Conservation (phyloP, 2,329 filamentous ascomycete species). For the Tolypocladium tropicale region DNA sequence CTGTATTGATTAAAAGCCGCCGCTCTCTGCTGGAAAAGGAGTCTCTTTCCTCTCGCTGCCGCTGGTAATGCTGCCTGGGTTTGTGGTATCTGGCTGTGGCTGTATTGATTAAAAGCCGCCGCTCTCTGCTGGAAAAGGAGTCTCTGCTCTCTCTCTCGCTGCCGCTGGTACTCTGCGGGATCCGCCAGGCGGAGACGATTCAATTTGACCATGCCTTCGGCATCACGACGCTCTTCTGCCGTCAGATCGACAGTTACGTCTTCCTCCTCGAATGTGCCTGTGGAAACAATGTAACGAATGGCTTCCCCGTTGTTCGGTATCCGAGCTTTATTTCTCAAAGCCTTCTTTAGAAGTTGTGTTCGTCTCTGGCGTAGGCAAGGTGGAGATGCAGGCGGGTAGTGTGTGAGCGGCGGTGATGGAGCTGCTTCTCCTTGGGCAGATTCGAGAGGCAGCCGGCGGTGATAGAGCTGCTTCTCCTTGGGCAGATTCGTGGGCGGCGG, state of each 20-base stretch:
- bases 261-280: slow-evolving; percentile 64
- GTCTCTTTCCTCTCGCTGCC: slow-evolving; percentile 6
- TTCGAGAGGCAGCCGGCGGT: too few relatives aligned
- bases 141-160: slow-evolving; percentile 6
- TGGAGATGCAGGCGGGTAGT: too few relatives aligned
- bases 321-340: too few relatives aligned
- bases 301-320: slow-evolving; percentile 19
- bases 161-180: slow-evolving; percentile 18
- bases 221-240: slow-evolving; percentile 48
- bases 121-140: neutral
- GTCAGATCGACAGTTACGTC: slow-evolving; percentile 47
- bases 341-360: too few relatives aligned
- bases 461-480: too few relatives aligned
- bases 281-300: slow-evolving; percentile 51
- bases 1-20: neutral
- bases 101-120: neutral
- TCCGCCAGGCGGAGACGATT: slow-evolving; percentile 21
- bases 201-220: slow-evolving; percentile 28
- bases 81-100: too few relatives aligned
- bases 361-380: too few relatives aligned
- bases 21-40: neutral
- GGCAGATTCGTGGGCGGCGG: too few relatives aligned
- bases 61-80: too few relatives aligned
- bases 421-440: too few relatives aligned
- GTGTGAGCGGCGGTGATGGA: too few relatives aligned